These are phyloP conservation scores for Pleurotus tuber-regium DNA, from an alignment of 768 basidiomycete species.

Conservation along the genomic window DNA sequence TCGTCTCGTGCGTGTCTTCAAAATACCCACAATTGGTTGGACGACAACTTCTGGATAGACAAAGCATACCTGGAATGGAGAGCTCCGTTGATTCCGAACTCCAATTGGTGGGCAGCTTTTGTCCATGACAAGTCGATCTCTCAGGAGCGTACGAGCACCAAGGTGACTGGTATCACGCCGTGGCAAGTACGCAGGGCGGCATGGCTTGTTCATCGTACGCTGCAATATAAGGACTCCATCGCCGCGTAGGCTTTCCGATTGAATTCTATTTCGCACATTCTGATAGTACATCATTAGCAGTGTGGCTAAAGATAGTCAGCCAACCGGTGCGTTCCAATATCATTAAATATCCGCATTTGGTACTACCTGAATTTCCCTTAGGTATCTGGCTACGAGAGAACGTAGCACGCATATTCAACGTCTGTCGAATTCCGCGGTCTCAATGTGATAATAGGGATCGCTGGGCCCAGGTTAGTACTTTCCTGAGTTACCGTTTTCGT, in stretches of 20 bases:
- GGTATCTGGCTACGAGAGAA: conserved; percentile 65
- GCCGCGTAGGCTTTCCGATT: conserved; percentile 48
- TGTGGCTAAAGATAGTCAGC: conserved; percentile 64
- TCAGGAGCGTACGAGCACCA: conserved; percentile 30
- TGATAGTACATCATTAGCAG: conserved; percentile 45
- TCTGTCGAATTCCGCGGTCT: conserved; percentile 68
- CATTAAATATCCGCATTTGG: background rate
- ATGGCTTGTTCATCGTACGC: conserved; percentile 70
- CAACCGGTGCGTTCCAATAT: conserved; percentile 47
- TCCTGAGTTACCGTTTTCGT: background rate
- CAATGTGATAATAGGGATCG: conserved; percentile 74
- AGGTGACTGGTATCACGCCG: conserved; percentile 53
- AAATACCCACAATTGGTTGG: conserved; percentile 78
- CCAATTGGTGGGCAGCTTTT: conserved; percentile 96
- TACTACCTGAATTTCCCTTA: conserved; percentile 16
- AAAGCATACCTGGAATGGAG: conserved; percentile 89
- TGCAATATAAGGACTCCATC: conserved; percentile 70
- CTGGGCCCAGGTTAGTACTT: conserved; percentile 74
- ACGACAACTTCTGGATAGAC: conserved; percentile 90
- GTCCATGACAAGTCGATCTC: conserved; percentile 70
- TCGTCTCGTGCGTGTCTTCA: conserved; percentile 27
- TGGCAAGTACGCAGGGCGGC: conserved; percentile 89
- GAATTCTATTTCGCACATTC: conserved; percentile 9
- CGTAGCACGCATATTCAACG: conserved; percentile 68
- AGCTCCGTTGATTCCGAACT: conserved; percentile 80